phyloP scores from a whole-genome alignment of 345 rosid species.

The Firmiana major region DNA sequence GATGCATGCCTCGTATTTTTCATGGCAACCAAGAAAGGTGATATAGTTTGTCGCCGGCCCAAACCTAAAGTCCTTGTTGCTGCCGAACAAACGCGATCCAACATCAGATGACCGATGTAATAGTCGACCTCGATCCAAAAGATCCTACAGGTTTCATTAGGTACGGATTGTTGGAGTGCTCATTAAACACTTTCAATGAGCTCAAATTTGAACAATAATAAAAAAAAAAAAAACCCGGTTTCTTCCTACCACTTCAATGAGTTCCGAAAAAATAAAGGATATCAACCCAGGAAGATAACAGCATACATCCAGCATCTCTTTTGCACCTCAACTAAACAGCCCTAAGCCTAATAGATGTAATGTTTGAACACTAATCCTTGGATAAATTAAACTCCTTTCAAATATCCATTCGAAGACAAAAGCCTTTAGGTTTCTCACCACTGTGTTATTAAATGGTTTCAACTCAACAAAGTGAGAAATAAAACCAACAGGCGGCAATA shows the following conservation, averaged over 20 bases:
- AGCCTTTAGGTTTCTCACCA: slow-evolving; percentile 1
- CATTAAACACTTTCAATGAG: too few relatives aligned
- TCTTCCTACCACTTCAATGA: background rate
- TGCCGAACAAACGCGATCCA: too few relatives aligned
- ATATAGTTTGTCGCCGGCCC: too few relatives aligned
- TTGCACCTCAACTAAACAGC: background rate
- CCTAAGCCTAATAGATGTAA: background rate
- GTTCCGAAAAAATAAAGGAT: background rate
- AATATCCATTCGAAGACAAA: background rate
- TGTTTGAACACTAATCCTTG: background rate
- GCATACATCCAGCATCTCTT: background rate
- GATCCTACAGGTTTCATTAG: too few relatives aligned
- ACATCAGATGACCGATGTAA: too few relatives aligned
- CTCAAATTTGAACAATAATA: too few relatives aligned
- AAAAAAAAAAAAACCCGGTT: too few relatives aligned
- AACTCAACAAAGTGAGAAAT: background rate
- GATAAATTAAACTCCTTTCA: background rate
- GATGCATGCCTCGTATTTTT: too few relatives aligned
- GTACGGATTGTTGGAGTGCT: too few relatives aligned
- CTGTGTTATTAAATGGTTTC: background rate
- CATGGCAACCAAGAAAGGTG: too few relatives aligned
- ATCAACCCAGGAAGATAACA: background rate
- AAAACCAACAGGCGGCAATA: background rate
- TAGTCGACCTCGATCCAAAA: too few relatives aligned
- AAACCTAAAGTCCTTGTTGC: too few relatives aligned